phyloP scores from a whole-genome alignment of 345 rosid species.

The Murraya paniculata region DNA sequence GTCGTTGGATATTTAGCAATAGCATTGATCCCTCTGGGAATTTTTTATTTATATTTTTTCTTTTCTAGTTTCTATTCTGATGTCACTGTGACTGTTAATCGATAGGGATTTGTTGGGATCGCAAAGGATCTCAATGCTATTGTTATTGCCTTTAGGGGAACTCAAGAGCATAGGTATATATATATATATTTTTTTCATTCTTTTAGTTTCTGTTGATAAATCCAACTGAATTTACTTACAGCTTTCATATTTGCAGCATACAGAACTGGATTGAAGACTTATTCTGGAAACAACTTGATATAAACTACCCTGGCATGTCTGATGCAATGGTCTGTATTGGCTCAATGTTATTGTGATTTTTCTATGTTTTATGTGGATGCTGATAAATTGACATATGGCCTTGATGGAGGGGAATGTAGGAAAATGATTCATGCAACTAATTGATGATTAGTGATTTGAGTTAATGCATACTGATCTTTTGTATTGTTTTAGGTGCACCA shows the following conservation, averaged over 20 bases:
- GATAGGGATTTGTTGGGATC: constrained; percentile 74
- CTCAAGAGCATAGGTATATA: constrained; percentile 67
- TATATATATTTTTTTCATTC: not conserved
- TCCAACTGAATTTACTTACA: not conserved
- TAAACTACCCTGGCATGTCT: constrained; percentile 88
- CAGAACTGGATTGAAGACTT: constrained; percentile 95
- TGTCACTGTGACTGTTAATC: constrained; percentile 4
- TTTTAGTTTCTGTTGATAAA: constrained; percentile 7
- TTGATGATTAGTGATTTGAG: not conserved
- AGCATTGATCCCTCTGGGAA: not conserved
- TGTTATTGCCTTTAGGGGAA: constrained; percentile 73
- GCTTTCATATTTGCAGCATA: constrained; percentile 46
- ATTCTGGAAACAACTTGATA: constrained; percentile 92
- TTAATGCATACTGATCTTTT: not conserved
- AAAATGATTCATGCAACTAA: not conserved
- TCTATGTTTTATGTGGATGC: not conserved
- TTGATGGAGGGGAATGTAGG: not conserved
- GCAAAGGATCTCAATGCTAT: constrained; percentile 56
- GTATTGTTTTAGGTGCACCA: constrained; percentile 67
- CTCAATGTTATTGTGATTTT: not conserved
- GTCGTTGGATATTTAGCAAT: constrained; percentile 4
- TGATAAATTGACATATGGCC: not conserved
- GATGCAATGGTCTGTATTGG: constrained; percentile 77
- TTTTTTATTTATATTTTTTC: not conserved
- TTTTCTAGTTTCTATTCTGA: constrained; percentile 8